Conservation (phyloP, 2,329 filamentous ascomycete species). For the Cladosporium sphaerospermum region DNA sequence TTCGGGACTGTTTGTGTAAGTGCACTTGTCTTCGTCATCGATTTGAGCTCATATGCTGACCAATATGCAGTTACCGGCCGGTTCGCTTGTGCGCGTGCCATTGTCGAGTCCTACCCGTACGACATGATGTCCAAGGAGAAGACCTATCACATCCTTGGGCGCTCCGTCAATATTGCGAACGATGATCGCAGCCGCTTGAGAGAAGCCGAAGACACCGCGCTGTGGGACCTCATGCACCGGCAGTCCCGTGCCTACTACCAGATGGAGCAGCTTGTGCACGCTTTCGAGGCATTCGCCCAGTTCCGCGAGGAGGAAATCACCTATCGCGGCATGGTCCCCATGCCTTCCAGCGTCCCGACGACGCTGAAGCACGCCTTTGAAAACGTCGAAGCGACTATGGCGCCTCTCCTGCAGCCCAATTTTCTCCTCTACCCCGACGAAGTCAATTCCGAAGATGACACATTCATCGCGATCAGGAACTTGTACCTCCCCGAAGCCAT, state of each 20-base stretch:
- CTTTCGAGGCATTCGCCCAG: slow-evolving; percentile 37
- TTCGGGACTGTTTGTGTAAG: slow-evolving; percentile 80
- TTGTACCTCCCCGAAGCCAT: slow-evolving; percentile 81
- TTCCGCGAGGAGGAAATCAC: slow-evolving; percentile 39
- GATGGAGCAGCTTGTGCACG: slow-evolving; percentile 37
- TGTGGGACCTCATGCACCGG: slow-evolving; percentile 20
- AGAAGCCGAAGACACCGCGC: slow-evolving; percentile 14
- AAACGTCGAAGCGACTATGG: slow-evolving; percentile 34
- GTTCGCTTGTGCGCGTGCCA: slow-evolving; percentile 49
- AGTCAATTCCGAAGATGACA: slow-evolving; percentile 24
- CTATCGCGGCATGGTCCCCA: slow-evolving; percentile 23
- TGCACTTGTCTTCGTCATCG: slow-evolving; percentile 18
- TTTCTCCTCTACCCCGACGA: slow-evolving; percentile 23
- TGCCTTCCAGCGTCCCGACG: slow-evolving; percentile 19
- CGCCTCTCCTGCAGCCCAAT: slow-evolving; percentile 28
- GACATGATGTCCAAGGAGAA: slow-evolving; percentile 39
- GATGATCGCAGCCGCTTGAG: slow-evolving; percentile 13
- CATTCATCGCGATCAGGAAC: slow-evolving; percentile 58
- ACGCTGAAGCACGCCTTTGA: slow-evolving; percentile 35
- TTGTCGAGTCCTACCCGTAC: slow-evolving; percentile 47
- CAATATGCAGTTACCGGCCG: slow-evolving; percentile 36
- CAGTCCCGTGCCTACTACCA: slow-evolving; percentile 36
- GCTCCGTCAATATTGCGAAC: slow-evolving; percentile 34
- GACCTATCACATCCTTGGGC: slow-evolving; percentile 36
- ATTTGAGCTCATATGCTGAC: background rate